Conservation (phyloP, 805 yeast species). For the Spathaspora boniae region DNA sequence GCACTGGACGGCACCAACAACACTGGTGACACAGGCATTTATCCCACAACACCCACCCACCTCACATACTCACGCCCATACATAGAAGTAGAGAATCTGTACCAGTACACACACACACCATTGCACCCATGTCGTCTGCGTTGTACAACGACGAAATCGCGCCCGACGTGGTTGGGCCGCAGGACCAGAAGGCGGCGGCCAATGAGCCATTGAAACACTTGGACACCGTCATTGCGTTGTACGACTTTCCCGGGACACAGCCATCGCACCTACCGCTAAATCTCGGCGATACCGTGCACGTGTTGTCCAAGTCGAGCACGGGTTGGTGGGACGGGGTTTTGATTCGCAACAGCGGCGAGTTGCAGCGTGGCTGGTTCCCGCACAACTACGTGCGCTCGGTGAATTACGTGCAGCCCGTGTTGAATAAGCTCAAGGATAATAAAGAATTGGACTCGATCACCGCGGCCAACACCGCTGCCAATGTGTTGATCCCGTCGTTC, state of each 20-base stretch:
- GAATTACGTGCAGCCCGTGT: slow-evolving; percentile 40
- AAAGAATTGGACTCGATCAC: slow-evolving; percentile 42
- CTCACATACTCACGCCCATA: too few species aligned
- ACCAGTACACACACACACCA: too few species aligned
- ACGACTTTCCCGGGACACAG: slow-evolving; percentile 52
- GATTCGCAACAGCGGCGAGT: slow-evolving; percentile 31
- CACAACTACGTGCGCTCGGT: slow-evolving; percentile 52
- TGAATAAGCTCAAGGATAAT: slow-evolving; percentile 33
- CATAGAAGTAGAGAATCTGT: too few species aligned
- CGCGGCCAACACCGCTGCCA: slow-evolving; percentile 46
- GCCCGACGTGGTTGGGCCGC: slow-evolving; percentile 36
- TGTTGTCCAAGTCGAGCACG: slow-evolving; percentile 55
- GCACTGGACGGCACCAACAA: too few species aligned
- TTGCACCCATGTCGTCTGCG: too few species aligned
- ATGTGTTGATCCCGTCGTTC: slow-evolving; percentile 41
- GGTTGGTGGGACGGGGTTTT: slow-evolving; percentile 90
- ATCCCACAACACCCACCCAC: too few species aligned
- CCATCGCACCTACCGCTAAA: slow-evolving; percentile 49
- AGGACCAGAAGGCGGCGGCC: slow-evolving; percentile 15
- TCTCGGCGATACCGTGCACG: slow-evolving; percentile 70
- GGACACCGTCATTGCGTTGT: slow-evolving; percentile 58
- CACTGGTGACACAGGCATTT: too few species aligned
- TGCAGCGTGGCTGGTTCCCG: slow-evolving; percentile 84
- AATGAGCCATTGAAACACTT: slow-evolving; percentile 35
- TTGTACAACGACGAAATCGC: slow-evolving; percentile 35